phyloP scores from a whole-genome alignment of 805 yeast genomes.

The Candida oleophila region DNA sequence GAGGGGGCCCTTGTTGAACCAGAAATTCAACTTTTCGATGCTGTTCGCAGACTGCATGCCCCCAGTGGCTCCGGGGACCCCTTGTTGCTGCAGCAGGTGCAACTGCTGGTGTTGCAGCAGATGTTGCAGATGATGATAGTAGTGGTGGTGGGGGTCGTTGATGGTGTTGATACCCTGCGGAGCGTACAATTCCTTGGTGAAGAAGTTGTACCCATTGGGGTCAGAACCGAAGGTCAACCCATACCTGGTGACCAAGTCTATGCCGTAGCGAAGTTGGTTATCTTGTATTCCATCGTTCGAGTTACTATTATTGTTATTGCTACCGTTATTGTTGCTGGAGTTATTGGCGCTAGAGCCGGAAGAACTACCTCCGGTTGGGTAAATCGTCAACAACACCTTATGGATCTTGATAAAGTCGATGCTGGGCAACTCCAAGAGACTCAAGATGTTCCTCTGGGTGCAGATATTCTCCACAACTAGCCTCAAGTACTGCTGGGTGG shows the following conservation, averaged over 20 bases:
- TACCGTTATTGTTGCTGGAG: slow-evolving; percentile 8
- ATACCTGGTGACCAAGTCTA: slow-evolving; percentile 62
- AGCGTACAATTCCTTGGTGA: slow-evolving; percentile 24
- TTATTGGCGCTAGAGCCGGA: too few species aligned
- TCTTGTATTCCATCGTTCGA: slow-evolving; percentile 27
- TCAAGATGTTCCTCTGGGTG: slow-evolving; percentile 58
- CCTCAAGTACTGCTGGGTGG: slow-evolving; percentile 74
- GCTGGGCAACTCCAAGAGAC: slow-evolving; percentile 58
- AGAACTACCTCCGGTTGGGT: slow-evolving; percentile 12
- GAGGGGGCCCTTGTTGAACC: slow-evolving; percentile 74
- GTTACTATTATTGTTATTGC: slow-evolving; percentile 9
- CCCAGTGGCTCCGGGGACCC: slow-evolving; percentile 9
- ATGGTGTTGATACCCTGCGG: slow-evolving; percentile 26
- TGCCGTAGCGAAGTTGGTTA: slow-evolving; percentile 51
- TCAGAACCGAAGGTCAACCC: slow-evolving; percentile 69
- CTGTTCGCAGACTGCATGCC: slow-evolving; percentile 21
- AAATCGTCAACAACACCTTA: slow-evolving; percentile 63
- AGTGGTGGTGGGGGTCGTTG: slow-evolving; percentile 34
- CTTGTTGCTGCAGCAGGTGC: slow-evolving; percentile 13
- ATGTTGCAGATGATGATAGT: slow-evolving; percentile 27
- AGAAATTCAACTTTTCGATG: slow-evolving; percentile 57
- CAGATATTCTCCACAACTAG: slow-evolving; percentile 78
- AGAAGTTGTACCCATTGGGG: slow-evolving; percentile 26
- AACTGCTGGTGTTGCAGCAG: slow-evolving; percentile 10
- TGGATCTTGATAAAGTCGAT: slow-evolving; percentile 65